phyloP scores from a whole-genome alignment of 176 grass and related monocot species.

The Saccharum spontaneum region DNA sequence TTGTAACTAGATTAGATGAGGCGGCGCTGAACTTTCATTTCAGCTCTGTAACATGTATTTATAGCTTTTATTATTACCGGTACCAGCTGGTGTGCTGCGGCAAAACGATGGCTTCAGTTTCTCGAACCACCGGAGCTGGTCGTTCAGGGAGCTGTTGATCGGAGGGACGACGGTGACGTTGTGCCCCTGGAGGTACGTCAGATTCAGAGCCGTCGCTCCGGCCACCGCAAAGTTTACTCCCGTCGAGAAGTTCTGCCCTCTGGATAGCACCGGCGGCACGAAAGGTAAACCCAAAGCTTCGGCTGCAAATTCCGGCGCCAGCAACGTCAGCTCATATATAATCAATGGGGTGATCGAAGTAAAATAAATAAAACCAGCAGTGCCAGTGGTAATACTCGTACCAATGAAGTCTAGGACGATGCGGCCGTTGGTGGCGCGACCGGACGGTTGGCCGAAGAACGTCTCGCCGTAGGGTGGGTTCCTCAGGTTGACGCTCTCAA shows the following conservation, averaged over 20 bases:
- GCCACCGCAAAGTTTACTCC: constrained; percentile 53
- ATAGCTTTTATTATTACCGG: too few species aligned
- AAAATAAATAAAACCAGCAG: too few species aligned
- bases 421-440: constrained; percentile 51
- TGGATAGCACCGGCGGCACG: constrained; percentile 40
- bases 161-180: constrained; percentile 8
- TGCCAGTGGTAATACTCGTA: too few species aligned
- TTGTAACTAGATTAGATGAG: too few species aligned
- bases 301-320: constrained; percentile 19
- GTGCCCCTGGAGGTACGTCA: constrained; percentile 34
- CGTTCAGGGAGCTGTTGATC: constrained; percentile 39
- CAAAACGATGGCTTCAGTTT: constrained; percentile 43
- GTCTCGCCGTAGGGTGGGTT: constrained; percentile 34
- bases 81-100: not conserved
- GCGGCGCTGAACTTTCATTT: too few species aligned
- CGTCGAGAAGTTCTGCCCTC: constrained; percentile 17
- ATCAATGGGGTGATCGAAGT: too few species aligned
- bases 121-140: constrained; percentile 63
- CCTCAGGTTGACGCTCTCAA: not conserved
- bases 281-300: constrained; percentile 56
- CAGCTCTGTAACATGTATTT: too few species aligned
- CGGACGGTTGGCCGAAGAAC: constrained; percentile 31
- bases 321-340: too few species aligned
- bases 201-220: constrained; percentile 38
- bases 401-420: constrained; percentile 46